Evolutionary conservation across 2,329 filamentous ascomycete species (phyloP).

Genomic region (Aspergillus quadrilineatus): DNA sequence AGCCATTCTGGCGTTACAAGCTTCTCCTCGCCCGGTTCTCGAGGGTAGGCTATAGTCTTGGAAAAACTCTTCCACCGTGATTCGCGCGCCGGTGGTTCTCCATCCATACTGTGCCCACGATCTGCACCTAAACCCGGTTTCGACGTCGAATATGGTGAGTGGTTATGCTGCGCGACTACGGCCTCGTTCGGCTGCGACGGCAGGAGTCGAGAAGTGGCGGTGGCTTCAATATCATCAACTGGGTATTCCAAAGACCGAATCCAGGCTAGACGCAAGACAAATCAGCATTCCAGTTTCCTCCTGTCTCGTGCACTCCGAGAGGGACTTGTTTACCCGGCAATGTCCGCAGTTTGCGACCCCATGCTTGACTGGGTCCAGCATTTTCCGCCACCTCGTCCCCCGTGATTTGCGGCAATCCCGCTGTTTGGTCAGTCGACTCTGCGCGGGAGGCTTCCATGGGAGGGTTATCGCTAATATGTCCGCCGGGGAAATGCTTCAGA

Average conservation of each 20-base stretch:
- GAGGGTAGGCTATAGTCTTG: constrained; percentile 44
- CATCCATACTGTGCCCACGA: constrained; percentile 12
- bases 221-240: constrained; percentile 39
- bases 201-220: constrained; percentile 34
- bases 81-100: constrained; percentile 26
- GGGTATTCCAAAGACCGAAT: constrained; percentile 41
- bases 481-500: constrained; percentile 11
- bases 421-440: constrained; percentile 22
- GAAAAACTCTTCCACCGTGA: constrained; percentile 51
- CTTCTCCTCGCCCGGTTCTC: constrained; percentile 38
- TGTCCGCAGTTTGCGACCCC: constrained; percentile 29
- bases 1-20: constrained; percentile 48
- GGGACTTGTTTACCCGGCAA: constrained; percentile 35
- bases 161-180: constrained; percentile 49
- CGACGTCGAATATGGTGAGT: constrained; percentile 37
- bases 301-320: neutral
- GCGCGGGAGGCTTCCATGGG: constrained; percentile 19
- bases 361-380: constrained; percentile 10
- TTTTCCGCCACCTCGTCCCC: constrained; percentile 21
- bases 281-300: constrained; percentile 7
- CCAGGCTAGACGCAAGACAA: constrained; percentile 36
- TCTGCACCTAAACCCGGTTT: constrained; percentile 20
- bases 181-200: constrained; percentile 40
- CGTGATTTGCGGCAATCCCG: constrained; percentile 20
- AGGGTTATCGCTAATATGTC: constrained; percentile 23